Base-by-base conservation (phyloP, 1,284 basidiomycete species). In the Pterulicium gracile region DNA sequence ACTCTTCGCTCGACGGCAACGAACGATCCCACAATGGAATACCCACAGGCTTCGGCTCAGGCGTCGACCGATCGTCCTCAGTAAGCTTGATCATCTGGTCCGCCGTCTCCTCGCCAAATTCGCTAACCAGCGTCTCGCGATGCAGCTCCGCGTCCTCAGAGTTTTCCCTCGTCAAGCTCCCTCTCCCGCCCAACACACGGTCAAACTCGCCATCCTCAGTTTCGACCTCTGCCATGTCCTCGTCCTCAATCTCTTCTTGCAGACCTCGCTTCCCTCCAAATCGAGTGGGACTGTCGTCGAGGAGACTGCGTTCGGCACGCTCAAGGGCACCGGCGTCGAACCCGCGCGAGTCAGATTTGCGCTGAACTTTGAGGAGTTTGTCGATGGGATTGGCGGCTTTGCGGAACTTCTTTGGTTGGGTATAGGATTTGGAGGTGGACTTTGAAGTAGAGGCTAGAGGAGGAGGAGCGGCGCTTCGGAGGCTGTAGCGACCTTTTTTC, bases 301-400 rank as follows among this genome's bases (percentile, higher is more conserved):
- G 61, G 7, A 62, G 52, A 5, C 61, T 61, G 36, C 56, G 60
- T 52, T 77, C 71, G 3, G 77, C 77, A 7, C 61, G 63, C 24
- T 55, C 65, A 50, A 69, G 55, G 3, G 70, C 74, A 3, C 67
- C 61, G 13, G 47, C 58, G 24, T 68, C 67, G 19, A 64, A 61
- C 3, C 77, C 73, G n/a, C 55, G 59, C 49, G 66, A 65, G 17
- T 74, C 65, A 17, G 67, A 66, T 4, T 56, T 50, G 20, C 59
- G 60, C 54, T 77, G 78, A 56, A 81, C 77, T 48, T 66, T 71
- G 22, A 81, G 56, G 42, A 81, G 63, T 2, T 62, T 64, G 36
- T 68, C 69, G 22, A 85, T 62, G 3, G 81, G 81, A 51, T 79
- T 70, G 20, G 39, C 41, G 3, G 55, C 18, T 50, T 62, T 70